Evolutionary conservation across 768 basidiomycete species (phyloP), one percentile per base, ranked within the genome.

Genomic region (Suillus plorans): DNA sequence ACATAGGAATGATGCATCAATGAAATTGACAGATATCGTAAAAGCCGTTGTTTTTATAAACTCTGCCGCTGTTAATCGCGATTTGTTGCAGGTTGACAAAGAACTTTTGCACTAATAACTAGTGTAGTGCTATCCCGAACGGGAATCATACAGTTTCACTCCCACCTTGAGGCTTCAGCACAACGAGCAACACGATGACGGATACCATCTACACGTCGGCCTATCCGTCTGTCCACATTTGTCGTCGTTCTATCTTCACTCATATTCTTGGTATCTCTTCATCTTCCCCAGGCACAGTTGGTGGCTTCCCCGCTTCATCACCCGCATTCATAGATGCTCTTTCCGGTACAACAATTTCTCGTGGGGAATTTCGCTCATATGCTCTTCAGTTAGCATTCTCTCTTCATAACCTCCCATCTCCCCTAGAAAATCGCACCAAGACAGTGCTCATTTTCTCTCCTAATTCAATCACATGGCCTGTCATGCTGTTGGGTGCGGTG

Each of bases 261-360:
- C 76, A 76, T 60, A 52, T 76, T 12, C 57, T 77, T 2, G 73
- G 72, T 1, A 63, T 55, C 2, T 45, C 69, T 0, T 66, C 68
- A 5, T 66, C 69, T 5, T 25, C 65, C 7, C 74, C 73, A 0
- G 28, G 61, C 31, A 66, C 74, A 31, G 72, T 85, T 34, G 84
- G 85, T 37, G 76, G 77, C 14, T 84, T 79, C 68, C 80, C 81
- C 2, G 82, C 72, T 2, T 68, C 76, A 3, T 65, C 76, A 4
- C 81, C 82, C 10, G 90, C 89, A 2, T 91, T 87, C 72, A 80
- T 93, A 60, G 91, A 94, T 68, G 88, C 88, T 0, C 73, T 77
- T 2, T 84, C 89, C 0, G 88, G 85, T 4, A 78, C 81, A 0
- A 79, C 80, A 5, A 68, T 94, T 55, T 81, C 89, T 1, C 85